Evolutionary conservation across 257 asterid genomes (phyloP).

Genomic region (Paraleonurus japonicus): DNA sequence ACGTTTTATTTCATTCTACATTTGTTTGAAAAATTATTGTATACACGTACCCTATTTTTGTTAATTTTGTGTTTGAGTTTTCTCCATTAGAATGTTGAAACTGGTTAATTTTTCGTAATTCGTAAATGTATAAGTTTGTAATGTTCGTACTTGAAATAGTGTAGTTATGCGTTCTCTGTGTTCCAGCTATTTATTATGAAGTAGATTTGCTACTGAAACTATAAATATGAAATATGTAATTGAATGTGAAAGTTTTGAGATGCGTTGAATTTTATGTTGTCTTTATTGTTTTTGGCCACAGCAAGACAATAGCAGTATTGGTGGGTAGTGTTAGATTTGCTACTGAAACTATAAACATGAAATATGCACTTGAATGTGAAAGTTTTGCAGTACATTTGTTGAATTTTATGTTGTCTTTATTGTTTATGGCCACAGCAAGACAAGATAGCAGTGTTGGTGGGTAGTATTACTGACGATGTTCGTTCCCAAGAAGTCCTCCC

Average conservation of each 20-base stretch:
- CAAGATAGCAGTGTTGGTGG: slow-evolving; percentile 82
- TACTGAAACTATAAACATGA: not conserved
- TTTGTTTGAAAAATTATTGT: not conserved
- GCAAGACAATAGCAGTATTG: slow-evolving; percentile 80
- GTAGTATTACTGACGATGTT: slow-evolving; percentile 73
- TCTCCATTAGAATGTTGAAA: not conserved
- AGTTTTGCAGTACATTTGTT: not conserved
- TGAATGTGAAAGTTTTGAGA: not conserved
- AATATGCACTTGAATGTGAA: not conserved
- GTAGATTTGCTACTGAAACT: not conserved
- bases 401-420: not conserved
- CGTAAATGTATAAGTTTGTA: not conserved
- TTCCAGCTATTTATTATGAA: not conserved
- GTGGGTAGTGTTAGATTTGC: slow-evolving; percentile 55
- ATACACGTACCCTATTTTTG: not conserved
- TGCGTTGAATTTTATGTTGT: not conserved
- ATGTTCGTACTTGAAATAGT: not conserved
- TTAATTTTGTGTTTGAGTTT: not conserved
- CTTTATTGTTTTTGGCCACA: not conserved
- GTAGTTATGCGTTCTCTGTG: not conserved
- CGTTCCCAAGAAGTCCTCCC: slow-evolving; percentile 66
- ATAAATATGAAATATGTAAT: not conserved
- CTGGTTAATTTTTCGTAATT: not conserved
- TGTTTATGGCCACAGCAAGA: slow-evolving; percentile 46
- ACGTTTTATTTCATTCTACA: not conserved